phyloP scores from a whole-genome alignment of 768 basidiomycete species.

The Dendrothele bispora region DNA sequence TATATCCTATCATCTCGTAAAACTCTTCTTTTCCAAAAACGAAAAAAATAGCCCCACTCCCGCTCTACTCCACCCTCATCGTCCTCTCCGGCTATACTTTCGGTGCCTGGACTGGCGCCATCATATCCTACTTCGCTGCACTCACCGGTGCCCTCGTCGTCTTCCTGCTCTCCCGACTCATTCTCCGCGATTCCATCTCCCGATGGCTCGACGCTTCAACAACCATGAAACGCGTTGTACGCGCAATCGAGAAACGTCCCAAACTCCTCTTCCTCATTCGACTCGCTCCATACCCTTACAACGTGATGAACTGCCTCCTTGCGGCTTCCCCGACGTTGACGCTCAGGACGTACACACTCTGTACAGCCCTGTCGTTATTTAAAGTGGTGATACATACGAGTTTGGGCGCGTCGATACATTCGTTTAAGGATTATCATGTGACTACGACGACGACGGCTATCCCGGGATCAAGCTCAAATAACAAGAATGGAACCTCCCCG shows the following conservation, averaged over 20 bases:
- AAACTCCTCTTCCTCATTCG: constrained; percentile 89
- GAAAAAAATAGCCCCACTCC: constrained; percentile 92
- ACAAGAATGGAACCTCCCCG: no score
- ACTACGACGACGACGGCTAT: constrained; percentile 26
- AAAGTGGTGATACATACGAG: constrained; percentile 91
- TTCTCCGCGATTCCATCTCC: constrained; percentile 70
- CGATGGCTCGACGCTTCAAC: constrained; percentile 70
- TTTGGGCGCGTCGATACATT: constrained; percentile 82
- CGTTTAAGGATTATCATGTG: constrained; percentile 69
- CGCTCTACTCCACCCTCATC: constrained; percentile 92
- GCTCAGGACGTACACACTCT: constrained; percentile 72
- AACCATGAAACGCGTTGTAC: constrained; percentile 77
- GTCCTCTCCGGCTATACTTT: constrained; percentile 91
- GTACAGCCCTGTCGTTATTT: constrained; percentile 83
- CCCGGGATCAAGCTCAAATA: constrained; percentile 8
- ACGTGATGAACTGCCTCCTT: constrained; percentile 93
- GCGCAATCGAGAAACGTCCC: constrained; percentile 85
- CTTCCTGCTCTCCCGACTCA: constrained; percentile 74
- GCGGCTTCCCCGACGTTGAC: constrained; percentile 85
- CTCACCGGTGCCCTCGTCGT: constrained; percentile 83
- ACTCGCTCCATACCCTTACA: constrained; percentile 89
- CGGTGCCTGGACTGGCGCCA: constrained; percentile 79
- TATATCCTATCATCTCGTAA: constrained; percentile 8
- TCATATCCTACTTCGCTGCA: constrained; percentile 86
- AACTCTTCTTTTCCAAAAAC: constrained; percentile 12